Evolutionary conservation across 768 basidiomycete genomes (phyloP).

Genomic region (Lentinula edodes): DNA sequence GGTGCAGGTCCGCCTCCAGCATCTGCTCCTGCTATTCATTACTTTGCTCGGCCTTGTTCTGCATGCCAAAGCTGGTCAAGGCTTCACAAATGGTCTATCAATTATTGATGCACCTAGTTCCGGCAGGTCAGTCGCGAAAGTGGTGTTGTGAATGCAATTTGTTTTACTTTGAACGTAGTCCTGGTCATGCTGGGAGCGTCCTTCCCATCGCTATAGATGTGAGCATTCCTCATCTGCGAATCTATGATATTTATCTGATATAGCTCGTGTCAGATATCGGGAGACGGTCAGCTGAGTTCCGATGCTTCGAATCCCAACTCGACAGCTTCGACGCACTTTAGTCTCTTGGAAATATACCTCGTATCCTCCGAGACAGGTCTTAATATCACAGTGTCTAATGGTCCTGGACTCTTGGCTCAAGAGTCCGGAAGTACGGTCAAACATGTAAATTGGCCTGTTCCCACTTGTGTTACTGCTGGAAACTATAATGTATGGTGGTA

Average conservation of each 20-base stretch:
- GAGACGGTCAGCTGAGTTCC: constrained; percentile 36
- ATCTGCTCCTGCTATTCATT: constrained; percentile 3
- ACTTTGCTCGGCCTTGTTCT: constrained; percentile 1
- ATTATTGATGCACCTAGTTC: constrained; percentile 23
- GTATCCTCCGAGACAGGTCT: constrained; percentile 30
- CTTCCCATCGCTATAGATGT: constrained; percentile 31
- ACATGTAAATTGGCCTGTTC: constrained; percentile 32
- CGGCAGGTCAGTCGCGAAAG: constrained; percentile 8
- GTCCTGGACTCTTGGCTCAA: constrained; percentile 27
- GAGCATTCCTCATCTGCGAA: neutral
- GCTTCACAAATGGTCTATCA: constrained; percentile 25
- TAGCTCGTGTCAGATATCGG: constrained; percentile 28
- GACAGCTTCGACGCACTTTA: constrained; percentile 27
- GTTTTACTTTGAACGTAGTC: constrained; percentile 17
- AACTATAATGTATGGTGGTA: constrained; percentile 33
- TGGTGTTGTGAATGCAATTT: constrained; percentile 14
- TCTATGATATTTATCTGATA: neutral
- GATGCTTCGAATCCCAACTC: constrained; percentile 29
- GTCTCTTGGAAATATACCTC: constrained; percentile 35
- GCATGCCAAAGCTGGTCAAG: constrained; percentile 20
- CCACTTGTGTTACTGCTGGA: constrained; percentile 33
- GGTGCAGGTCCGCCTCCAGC: constrained; percentile 14
- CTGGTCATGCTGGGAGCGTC: constrained; percentile 18
- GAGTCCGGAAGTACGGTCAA: constrained; percentile 38
- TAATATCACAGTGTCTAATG: constrained; percentile 35